Evolutionary conservation across 2,329 filamentous ascomycete genomes (phyloP), one percentile per base, ranked within the genome.

Genomic region (Coniochaeta hoffmannii): DNA sequence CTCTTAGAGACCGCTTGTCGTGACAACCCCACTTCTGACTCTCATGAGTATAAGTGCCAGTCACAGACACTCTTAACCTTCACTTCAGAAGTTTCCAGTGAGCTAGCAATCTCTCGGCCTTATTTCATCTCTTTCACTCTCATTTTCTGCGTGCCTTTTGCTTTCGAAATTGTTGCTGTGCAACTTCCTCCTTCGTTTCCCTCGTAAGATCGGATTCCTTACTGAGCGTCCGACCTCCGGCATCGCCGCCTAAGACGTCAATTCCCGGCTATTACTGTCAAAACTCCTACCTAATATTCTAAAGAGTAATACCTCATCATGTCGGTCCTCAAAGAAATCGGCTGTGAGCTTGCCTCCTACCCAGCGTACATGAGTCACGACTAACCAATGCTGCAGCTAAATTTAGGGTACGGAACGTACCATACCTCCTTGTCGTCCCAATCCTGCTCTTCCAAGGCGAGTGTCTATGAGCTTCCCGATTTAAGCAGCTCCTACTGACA

Each of bases 391-490:
- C 15, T 28, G 8, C 11, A 51, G 49, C 26, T 19, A 34, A 19
- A 5, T 14, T 51, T 28, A 31, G 31, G 10, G 14, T 28, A 15
- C 50, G 50, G 34, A 28, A 26, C 34, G 9, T 53, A 28, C 50
- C 50, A 22, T 53, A 24, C 22, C 9, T 53, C 30, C 34, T 53
- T 14, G 50, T 53, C 50, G 38, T 53, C 11, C 50, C 50, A 7
- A 38, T 53, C 50, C 30, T 53, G 22, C 31, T 53, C 2, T 53
- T 53, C 24, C 50, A 53, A 24, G 50, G 50, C 38, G 19, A 53
- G 31, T 19, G 2, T n/a, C n/a, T 36, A 17, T n/a, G 9, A 4
- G 4, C 4, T 35, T 14, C 28, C 24, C 19, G n/a, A n/a, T n/a
- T 36, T n/a, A 12, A 35, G 17, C 2, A 41, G 19, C 36, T 3